Evolutionary conservation across 345 rosid genomes (phyloP).

Genomic region (Linum lewisii): DNA sequence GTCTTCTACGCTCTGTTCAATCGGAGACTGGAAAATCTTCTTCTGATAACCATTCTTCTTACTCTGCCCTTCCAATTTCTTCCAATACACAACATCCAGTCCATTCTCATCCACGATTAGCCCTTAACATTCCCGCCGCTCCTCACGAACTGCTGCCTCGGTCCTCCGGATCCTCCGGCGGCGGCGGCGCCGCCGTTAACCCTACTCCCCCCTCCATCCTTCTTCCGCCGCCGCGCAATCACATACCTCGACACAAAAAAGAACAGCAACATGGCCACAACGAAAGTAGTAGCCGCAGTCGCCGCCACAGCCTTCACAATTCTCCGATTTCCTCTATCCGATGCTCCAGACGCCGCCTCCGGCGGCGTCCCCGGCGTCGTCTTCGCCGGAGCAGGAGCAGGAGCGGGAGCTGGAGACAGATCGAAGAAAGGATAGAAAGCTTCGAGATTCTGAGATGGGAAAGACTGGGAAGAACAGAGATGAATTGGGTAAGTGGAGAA

Average conservation of each 20-base stretch:
- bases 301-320: slow-evolving; percentile 50
- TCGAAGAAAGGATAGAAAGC: slow-evolving; percentile 34
- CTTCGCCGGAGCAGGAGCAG: slow-evolving; percentile 2
- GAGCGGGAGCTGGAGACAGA: slow-evolving; percentile 14
- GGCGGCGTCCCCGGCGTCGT: slow-evolving; percentile 1
- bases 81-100: slow-evolving; percentile 73
- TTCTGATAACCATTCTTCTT: slow-evolving; percentile 20
- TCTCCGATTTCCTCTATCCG: slow-evolving; percentile 3
- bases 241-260: slow-evolving; percentile 30
- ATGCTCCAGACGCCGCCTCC: slow-evolving; percentile 15
- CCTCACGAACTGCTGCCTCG: slow-evolving; percentile 22
- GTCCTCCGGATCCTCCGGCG: slow-evolving; percentile 9
- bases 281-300: slow-evolving; percentile 55
- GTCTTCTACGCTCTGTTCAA: slow-evolving; percentile 13
- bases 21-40: slow-evolving; percentile 16
- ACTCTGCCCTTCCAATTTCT: slow-evolving; percentile 32
- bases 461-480: slow-evolving; percentile 25
- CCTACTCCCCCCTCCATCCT: slow-evolving; percentile 6
- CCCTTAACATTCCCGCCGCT: slow-evolving; percentile 35
- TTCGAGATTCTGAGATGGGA: slow-evolving; percentile 51
- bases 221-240: slow-evolving; percentile 28
- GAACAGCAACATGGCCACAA: slow-evolving; percentile 42
- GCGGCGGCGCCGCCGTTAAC: slow-evolving; percentile 6
- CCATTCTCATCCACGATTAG: slow-evolving; percentile 68
- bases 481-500: slow-evolving; percentile 5